Evolutionary conservation across 2,329 filamentous ascomycete genomes (phyloP), one percentile per base, ranked within the genome.

Genomic region (Colletotrichum liaoningense): DNA sequence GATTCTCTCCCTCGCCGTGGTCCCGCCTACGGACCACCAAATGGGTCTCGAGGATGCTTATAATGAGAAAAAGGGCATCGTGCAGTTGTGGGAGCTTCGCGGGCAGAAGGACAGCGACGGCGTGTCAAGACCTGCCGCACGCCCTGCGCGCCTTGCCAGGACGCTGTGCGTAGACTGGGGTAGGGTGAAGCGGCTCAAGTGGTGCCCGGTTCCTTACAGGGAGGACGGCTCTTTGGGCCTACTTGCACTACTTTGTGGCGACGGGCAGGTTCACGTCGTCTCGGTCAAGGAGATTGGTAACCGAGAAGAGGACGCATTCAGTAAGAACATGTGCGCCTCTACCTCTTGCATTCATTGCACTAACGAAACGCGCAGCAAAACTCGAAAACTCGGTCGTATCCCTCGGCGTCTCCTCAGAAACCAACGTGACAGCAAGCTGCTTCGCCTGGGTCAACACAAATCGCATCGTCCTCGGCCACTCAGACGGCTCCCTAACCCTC

Each of bases 401-500:
- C 0, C 81, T 91, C 16, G 81, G 80, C 22, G 80, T 89, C 5
- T 79, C 80, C 0, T 80, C 84, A 16, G 88, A 91, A 78, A 82
- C 86, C 68, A 81, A 82, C 57, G 80, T 89, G 54, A 82, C 84
- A 30, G 86, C 87, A 33, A 90, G 88, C 19, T 85, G 86, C 72
- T 84, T 91, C 65, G 84, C 88, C 12, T 91, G 89, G 89, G 80
- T 86, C 42, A 87, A 86, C 72, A 84, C 85, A 75, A 91, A 91
- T 77, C 86, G 88, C 26, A 80, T 91, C 52, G 87, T 84, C 0
- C 81, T 89, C 35, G 89, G 88, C 62, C 88, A 90, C 77, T 85
- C 84, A 0, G 89, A 91, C 73, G 89, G 89, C 38, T 88, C 87
- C 24, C 81, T 91, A 46, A 84, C 84, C 24, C 81, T 91, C 12